Base-by-base conservation (phyloP, 805 yeast species). In the Schwanniomyces polymorphus region DNA sequence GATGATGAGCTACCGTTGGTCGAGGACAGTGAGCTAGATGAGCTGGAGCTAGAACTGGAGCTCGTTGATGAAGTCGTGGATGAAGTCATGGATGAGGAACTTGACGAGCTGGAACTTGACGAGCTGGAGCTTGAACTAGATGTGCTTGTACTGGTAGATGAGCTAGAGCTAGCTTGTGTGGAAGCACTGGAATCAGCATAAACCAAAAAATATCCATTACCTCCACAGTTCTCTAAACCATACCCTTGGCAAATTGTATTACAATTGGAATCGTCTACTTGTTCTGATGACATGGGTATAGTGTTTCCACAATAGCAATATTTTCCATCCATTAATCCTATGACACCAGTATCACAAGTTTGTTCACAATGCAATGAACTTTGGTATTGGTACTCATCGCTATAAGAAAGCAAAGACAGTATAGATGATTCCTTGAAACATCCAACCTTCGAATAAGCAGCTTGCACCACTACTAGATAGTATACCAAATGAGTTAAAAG, bases 301-400 rank as follows among this genome's bases (percentile, higher is more conserved):
- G 59, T 52, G 54, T 63, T 57, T 23, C 76, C 77, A 53, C 78
- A 73, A 57, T 66, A 73, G 48, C 78, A 73, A 39, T 58, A 52
- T 38, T 60, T 58, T 0, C 78, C 78, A 42, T 61, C 53, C 33
- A 63, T 54, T 17, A 70, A 56, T 3, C 72, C 77, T 9, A 65
- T 67, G 26, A 72, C 65, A 29, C 54, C 57, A 21, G 65, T 69
- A 7, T 77, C 76, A 65, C 97, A 85, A 51, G 72, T 68, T 7
- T 57, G 53, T 48, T 73, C 68, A 63, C 94, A 86, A 58, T 79
- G 68, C 7, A 77, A 70, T 14, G 82, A 76, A 7, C 90, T 76
- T 65, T 87, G 91, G 60, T 68, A 85, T 1, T 63, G 67, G 61
- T 78, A 79, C 2, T 73, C 56, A 27, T 85, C 88, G 50, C 70